A percentile compares a stretch with the other conserved stretches of the same genome.
Evolutionary conservation across 2,329 filamentous ascomycete genomes (phyloP).

Genomic region (Cyclaneusma minus): DNA sequence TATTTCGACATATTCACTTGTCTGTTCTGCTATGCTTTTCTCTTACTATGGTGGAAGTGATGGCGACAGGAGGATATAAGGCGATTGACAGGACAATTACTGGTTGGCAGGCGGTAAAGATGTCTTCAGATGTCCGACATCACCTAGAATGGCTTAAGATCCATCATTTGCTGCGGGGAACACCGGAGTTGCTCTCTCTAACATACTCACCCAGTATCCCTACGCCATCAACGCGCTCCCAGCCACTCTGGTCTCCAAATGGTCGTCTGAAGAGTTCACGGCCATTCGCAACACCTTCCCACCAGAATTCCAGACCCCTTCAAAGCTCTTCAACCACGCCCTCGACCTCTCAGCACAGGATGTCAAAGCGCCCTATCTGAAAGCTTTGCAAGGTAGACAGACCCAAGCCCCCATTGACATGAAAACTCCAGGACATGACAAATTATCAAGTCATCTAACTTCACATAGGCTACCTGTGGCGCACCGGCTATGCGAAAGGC

Average conservation of each 20-base stretch:
- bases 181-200: no score
- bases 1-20: no score
- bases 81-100: no score
- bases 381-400: conserved; percentile 67
- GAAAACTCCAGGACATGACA: conserved; percentile 1
- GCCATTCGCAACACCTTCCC: conserved; percentile 60
- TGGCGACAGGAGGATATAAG: no score
- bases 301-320: conserved; percentile 38
- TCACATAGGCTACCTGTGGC: conserved; percentile 69
- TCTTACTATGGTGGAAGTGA: no score
- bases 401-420: no score
- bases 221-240: conserved; percentile 57
- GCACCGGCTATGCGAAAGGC: conserved; percentile 55
- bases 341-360: conserved; percentile 55
- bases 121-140: no score
- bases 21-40: no score
- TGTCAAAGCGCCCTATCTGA: conserved; percentile 62
- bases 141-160: no score
- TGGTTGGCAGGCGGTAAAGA: no score
- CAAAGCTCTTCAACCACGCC: conserved; percentile 49
- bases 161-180: no score
- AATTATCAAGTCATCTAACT: no score
- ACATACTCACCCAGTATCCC: conserved; percentile 43
- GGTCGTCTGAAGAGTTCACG: conserved; percentile 48
- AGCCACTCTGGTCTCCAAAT: conserved; percentile 45